A percentile compares a stretch with the other conserved stretches of the same genome.
Evolutionary conservation across 495 filamentous ascomycete genomes (phyloP).

Genomic region (Tricharina praecox): DNA sequence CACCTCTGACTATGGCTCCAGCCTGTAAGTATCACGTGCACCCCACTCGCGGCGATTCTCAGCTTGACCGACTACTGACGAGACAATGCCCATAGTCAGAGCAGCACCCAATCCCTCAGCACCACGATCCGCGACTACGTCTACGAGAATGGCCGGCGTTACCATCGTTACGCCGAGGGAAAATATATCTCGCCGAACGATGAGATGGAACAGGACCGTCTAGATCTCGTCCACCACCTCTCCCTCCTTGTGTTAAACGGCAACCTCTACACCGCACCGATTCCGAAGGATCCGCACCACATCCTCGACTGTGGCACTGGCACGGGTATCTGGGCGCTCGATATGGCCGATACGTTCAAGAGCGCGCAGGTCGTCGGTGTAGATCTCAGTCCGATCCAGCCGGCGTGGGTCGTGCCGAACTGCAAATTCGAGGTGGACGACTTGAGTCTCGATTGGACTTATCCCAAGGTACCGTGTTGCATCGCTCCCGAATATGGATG

Average conservation of each 20-base stretch:
- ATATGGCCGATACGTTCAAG: background rate
- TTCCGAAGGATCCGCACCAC: conserved; percentile 25
- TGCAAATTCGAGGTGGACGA: conserved; percentile 35
- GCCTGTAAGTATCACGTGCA: too few relatives aligned
- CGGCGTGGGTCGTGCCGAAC: too few relatives aligned
- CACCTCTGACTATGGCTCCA: too few relatives aligned
- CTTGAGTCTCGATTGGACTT: conserved; percentile 31
- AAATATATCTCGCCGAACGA: conserved; percentile 41
- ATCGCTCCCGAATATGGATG: too few relatives aligned
- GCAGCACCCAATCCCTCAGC: too few relatives aligned
- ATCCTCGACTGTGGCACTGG: conserved; percentile 35
- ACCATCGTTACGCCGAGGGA: conserved; percentile 37
- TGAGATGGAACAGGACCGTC: conserved; percentile 19
- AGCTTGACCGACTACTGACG: too few relatives aligned
- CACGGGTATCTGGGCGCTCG: conserved; percentile 20
- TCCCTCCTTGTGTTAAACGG: conserved; percentile 26
- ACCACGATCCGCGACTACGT: conserved; percentile 5
- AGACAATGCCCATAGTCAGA: too few relatives aligned
- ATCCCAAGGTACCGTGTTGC: conserved; percentile 29
- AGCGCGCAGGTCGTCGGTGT: too few relatives aligned
- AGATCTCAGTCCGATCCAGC: too few relatives aligned
- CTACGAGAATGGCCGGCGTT: conserved; percentile 34
- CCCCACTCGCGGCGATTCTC: too few relatives aligned
- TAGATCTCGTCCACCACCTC: conserved; percentile 34
- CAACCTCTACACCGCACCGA: conserved; percentile 28